Percentiles rank a stretch among this genome's conserved stretches.
These are phyloP conservation scores for Setomelanomma holmii DNA, from an alignment of 2,329 filamentous ascomycete genomes.

Conservation along the genomic window DNA sequence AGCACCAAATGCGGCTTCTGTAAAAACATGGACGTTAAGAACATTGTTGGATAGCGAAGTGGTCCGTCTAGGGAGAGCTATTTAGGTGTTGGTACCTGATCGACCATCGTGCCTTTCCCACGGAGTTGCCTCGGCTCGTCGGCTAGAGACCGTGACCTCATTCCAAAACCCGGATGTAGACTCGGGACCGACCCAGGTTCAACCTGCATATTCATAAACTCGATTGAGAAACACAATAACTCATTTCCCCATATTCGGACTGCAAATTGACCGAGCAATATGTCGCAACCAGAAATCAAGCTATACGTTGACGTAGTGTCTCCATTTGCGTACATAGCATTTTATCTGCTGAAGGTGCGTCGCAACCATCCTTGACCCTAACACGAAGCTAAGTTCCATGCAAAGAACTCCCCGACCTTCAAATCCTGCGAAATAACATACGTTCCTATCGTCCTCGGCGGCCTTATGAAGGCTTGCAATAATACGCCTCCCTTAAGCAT, in stretches of 20 bases:
- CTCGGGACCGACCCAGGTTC: background rate
- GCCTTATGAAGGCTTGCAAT: conserved; percentile 63
- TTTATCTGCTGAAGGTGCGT: conserved; percentile 62
- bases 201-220: background rate
- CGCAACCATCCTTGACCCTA: background rate
- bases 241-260: background rate
- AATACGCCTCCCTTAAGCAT: conserved; percentile 60
- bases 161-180: background rate
- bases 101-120: background rate
- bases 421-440: conserved; percentile 62
- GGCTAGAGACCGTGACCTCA: conserved; percentile 6
- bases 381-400: background rate
- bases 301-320: conserved; percentile 66
- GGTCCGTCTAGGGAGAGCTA: no score
- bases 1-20: no score
- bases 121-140: conserved; percentile 3
- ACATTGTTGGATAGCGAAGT: no score
- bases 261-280: conserved; percentile 28
- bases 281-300: conserved; percentile 60
- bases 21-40: no score
- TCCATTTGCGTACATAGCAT: conserved; percentile 68
- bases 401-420: conserved; percentile 64
- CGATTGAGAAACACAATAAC: no score
- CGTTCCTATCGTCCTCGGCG: conserved; percentile 66
- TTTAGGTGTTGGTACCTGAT: background rate